Base-by-base conservation (phyloP, 225 moss, liverwort and hornwort species). In the Pseudoscleropodium purum region DNA sequence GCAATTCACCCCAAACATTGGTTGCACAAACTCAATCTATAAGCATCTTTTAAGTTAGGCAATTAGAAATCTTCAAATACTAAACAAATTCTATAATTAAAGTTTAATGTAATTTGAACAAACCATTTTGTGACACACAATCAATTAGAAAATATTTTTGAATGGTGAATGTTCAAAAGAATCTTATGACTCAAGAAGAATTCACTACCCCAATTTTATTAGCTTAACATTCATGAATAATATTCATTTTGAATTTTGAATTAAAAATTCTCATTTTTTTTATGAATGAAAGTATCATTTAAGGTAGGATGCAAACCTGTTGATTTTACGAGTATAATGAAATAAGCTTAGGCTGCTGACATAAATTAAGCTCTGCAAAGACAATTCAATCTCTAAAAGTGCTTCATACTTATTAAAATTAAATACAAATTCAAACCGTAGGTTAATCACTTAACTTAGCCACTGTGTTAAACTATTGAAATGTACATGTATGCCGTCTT, bases 351-450 rank as follows among this genome's bases (percentile, higher is more conserved):
- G 81, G 90, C 81, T 81, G 64, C 79, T 82, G 13, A 86, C 23
- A 90, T 73, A 43, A 78, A n/a, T 47, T 21, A 78, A 54, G 63
- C 56, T 90, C 90, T 90, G 90, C 90, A 90, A 81, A 64, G 56
- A 81, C 74, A 90, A 86, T 73, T 86, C 81, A 90, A 86, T 64
- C 64, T 90, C 86, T 90, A 86, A 90, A 90, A 86, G 81, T 80
- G 81, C 81, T 90, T 86, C 43, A 73, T 56, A 81, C 4, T 81
- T 19, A 65, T 64, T 37, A 24, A 54, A 73, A 1, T 52, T 11
- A 34, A 21, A 52, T 15, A 62, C 29, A 45, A 80, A 68, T 15
- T 30, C 18, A 80, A 89, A 69, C 6, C 9, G 60, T 65, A 88
- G 9, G 11, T n/a, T 7, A 39, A 31, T 88, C 52, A 18, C 5